These are phyloP conservation scores for Pleoardoris graminearum DNA, from an alignment of 2,329 filamentous ascomycete genomes.

Conservation along the genomic window DNA sequence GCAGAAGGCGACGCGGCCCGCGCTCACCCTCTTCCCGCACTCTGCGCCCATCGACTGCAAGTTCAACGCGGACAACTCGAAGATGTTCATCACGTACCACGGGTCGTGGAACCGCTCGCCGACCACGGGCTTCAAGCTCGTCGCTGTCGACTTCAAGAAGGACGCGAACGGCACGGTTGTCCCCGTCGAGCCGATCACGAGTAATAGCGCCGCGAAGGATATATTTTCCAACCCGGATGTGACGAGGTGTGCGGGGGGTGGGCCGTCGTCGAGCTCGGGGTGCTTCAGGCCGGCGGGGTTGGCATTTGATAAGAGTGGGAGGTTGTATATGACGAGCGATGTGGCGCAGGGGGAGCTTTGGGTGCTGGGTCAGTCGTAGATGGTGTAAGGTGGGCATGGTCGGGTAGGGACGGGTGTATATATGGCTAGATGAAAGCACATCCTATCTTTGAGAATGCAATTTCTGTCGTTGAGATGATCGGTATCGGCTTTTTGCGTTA, in stretches of 20 bases:
- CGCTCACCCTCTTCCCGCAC: slow-evolving; percentile 65
- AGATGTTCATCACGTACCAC: slow-evolving; percentile 70
- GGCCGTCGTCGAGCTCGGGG: slow-evolving; percentile 33
- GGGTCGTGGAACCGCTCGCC: slow-evolving; percentile 64
- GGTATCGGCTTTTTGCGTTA: no score
- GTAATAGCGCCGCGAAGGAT: slow-evolving; percentile 54
- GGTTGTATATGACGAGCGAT: slow-evolving; percentile 65
- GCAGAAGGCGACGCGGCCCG: slow-evolving; percentile 43
- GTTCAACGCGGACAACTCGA: slow-evolving; percentile 60
- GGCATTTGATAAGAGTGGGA: slow-evolving; percentile 50
- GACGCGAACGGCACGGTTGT: slow-evolving; percentile 40
- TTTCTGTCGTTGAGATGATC: no score
- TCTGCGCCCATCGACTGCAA: slow-evolving; percentile 72
- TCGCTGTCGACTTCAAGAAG: slow-evolving; percentile 50
- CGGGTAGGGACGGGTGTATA: neutral
- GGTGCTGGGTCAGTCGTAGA: slow-evolving; percentile 36
- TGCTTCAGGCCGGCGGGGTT: slow-evolving; percentile 68
- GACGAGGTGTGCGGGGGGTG: slow-evolving; percentile 53
- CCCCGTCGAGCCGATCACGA: slow-evolving; percentile 50
- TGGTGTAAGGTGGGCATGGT: neutral
- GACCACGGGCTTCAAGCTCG: slow-evolving; percentile 56
- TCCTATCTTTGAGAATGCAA: no score
- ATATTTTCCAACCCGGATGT: slow-evolving; percentile 61
- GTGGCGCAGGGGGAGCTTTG: slow-evolving; percentile 36
- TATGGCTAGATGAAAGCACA: neutral